Evolutionary conservation across 2,329 filamentous ascomycete species (phyloP).

Genomic region (Penicillium sp.): DNA sequence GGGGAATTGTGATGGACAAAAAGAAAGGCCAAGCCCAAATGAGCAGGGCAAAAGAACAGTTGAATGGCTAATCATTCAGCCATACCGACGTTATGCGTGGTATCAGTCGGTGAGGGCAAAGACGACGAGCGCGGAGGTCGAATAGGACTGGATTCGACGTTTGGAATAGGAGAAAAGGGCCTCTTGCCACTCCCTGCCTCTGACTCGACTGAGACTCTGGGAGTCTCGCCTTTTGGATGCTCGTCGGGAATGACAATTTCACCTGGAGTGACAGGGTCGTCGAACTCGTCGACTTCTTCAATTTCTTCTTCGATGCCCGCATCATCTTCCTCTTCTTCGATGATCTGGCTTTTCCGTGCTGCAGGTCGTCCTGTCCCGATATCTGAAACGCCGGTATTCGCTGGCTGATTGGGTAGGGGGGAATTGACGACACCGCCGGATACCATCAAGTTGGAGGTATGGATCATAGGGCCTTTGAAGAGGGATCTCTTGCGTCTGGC

Average conservation of each 20-base stretch:
- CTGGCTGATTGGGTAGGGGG: slow-evolving; percentile 31
- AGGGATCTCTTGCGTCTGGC: slow-evolving; percentile 45
- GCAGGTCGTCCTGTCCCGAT: slow-evolving; percentile 24
- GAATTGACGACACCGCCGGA: slow-evolving; percentile 36
- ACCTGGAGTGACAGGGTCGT: slow-evolving; percentile 26
- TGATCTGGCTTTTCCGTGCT: slow-evolving; percentile 42
- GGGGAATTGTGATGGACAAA: slow-evolving; percentile 13
- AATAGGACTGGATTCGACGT: slow-evolving; percentile 31
- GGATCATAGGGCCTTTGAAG: slow-evolving; percentile 46
- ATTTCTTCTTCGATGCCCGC: slow-evolving; percentile 40
- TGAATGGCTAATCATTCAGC: slow-evolving; percentile 13
- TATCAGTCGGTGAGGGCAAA: slow-evolving; percentile 22
- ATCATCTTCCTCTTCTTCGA: slow-evolving; percentile 45
- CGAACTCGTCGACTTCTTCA: slow-evolving; percentile 44
- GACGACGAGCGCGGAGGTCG: slow-evolving; percentile 42
- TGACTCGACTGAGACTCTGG: slow-evolving; percentile 7
- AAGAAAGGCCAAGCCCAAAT: slow-evolving; percentile 5
- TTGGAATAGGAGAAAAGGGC: slow-evolving; percentile 32
- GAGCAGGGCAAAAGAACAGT: slow-evolving; percentile 11
- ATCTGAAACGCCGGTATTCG: slow-evolving; percentile 17
- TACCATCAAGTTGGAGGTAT: slow-evolving; percentile 36
- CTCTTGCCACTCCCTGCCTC: slow-evolving; percentile 23
- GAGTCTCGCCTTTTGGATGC: slow-evolving; percentile 10
- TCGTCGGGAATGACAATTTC: slow-evolving; percentile 16
- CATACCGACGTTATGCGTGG: slow-evolving; percentile 7